Percentiles rank a stretch among this genome's conserved stretches.
Evolutionary conservation across 768 basidiomycete species (phyloP).

Genomic region (Calocybe gangraenosa): DNA sequence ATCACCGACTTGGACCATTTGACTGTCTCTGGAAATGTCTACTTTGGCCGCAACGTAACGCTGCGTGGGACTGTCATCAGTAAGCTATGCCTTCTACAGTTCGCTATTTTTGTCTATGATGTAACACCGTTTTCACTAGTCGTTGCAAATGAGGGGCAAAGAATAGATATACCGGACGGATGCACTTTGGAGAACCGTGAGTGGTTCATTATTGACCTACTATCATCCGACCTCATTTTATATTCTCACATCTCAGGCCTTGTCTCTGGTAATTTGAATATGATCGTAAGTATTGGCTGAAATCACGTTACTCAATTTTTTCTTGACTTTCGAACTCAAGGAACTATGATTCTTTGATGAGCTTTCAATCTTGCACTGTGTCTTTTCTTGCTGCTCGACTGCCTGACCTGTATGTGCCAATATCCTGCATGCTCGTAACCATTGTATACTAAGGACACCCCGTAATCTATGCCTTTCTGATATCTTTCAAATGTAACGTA

Average conservation of each 20-base stretch:
- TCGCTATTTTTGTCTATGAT: background rate
- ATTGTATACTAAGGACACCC: too few species aligned
- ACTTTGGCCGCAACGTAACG: constrained; percentile 67
- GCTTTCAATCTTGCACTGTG: too few species aligned
- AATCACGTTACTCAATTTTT: too few species aligned
- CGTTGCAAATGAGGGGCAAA: constrained; percentile 60
- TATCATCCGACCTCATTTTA: background rate
- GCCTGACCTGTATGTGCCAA: too few species aligned
- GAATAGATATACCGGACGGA: constrained; percentile 65
- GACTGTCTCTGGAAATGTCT: constrained; percentile 75
- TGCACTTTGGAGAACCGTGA: constrained; percentile 56
- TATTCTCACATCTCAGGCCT: constrained; percentile 42
- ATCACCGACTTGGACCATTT: constrained; percentile 80
- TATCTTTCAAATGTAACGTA: too few species aligned
- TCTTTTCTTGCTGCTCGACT: too few species aligned
- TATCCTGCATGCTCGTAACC: too few species aligned
- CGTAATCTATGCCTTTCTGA: too few species aligned
- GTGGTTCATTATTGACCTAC: constrained; percentile 6
- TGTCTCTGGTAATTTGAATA: constrained; percentile 70
- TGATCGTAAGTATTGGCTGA: constrained; percentile 45
- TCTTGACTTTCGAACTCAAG: background rate
- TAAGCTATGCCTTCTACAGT: constrained; percentile 14
- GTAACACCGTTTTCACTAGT: constrained; percentile 26
- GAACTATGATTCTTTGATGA: constrained; percentile 7
- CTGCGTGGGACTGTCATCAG: constrained; percentile 78